Conservation (phyloP, 2,329 filamentous ascomycete genomes). For the Claviceps paspali region DNA sequence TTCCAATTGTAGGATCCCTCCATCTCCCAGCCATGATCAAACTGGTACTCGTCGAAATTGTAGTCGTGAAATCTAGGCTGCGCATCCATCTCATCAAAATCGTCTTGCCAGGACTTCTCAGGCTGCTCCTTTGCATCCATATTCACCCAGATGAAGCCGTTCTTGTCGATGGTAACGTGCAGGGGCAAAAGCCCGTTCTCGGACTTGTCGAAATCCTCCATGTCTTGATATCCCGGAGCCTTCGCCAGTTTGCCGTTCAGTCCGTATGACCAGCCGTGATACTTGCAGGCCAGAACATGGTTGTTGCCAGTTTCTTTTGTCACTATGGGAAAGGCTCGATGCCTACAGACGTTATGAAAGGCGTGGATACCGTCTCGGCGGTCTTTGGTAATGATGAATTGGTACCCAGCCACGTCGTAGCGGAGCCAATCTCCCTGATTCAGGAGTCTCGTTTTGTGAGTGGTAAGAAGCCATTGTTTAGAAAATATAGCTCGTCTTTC, state of each 20-base stretch:
- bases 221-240: constrained; percentile 40
- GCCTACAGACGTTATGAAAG: constrained; percentile 49
- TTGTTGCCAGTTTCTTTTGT: constrained; percentile 32
- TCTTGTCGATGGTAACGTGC: constrained; percentile 35
- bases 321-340: constrained; percentile 44
- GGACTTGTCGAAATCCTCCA: constrained; percentile 39
- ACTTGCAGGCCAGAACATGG: constrained; percentile 41
- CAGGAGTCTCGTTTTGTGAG: constrained; percentile 32
- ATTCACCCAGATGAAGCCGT: constrained; percentile 45
- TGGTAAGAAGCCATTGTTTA: constrained; percentile 38
- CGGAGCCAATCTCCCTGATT: constrained; percentile 41
- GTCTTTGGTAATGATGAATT: constrained; percentile 37
- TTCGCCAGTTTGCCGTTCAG: constrained; percentile 41
- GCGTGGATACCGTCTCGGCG: constrained; percentile 36
- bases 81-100: constrained; percentile 31
- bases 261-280: constrained; percentile 49
- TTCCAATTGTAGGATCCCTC: constrained; percentile 46
- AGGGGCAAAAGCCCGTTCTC: constrained; percentile 41
- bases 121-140: constrained; percentile 30
- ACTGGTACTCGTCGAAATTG: constrained; percentile 37
- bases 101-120: constrained; percentile 34
- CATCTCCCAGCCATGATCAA: constrained; percentile 43
- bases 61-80: constrained; percentile 29
- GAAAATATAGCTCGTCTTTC: constrained; percentile 43
- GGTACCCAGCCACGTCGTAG: constrained; percentile 38